A percentile compares a stretch with the other conserved stretches of the same genome.
Conservation (phyloP, 331 rosid species). For the Quercus phellos region DNA sequence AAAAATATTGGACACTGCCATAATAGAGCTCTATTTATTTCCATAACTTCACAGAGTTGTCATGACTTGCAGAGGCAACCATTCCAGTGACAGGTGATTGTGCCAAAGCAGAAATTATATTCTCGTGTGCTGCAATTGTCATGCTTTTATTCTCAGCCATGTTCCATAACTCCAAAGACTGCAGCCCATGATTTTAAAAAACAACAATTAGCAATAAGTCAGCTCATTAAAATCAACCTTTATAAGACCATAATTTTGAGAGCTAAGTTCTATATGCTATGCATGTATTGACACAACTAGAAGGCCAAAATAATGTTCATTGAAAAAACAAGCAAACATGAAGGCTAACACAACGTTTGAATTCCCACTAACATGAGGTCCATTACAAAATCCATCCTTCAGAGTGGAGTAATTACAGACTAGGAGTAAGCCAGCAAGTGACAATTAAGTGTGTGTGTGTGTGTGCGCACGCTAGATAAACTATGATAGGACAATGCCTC, state of each 20-base stretch:
- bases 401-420: neutral
- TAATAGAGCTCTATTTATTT: slow-evolving; percentile 21
- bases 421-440: neutral
- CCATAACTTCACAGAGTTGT: slow-evolving; percentile 43
- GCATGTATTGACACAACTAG: neutral
- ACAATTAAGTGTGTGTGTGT: too few species aligned
- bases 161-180: slow-evolving; percentile 51
- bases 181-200: slow-evolving; percentile 2
- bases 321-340: neutral
- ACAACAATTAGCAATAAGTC: neutral
- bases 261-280: neutral
- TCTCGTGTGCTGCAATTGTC: slow-evolving; percentile 45
- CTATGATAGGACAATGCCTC: too few species aligned
- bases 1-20: neutral
- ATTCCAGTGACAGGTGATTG: slow-evolving; percentile 42
- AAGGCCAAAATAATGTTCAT: neutral
- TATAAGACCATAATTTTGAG: neutral
- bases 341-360: neutral
- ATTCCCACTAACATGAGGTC: neutral
- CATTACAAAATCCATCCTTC: neutral
- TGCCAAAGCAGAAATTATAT: slow-evolving; percentile 42
- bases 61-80: slow-evolving; percentile 60
- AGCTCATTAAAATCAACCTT: neutral
- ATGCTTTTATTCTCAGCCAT: slow-evolving; percentile 48
- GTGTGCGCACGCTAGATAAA: too few species aligned